Evolutionary conservation across 2,329 filamentous ascomycete genomes (phyloP).

Genomic region (Alternaria arborescens): DNA sequence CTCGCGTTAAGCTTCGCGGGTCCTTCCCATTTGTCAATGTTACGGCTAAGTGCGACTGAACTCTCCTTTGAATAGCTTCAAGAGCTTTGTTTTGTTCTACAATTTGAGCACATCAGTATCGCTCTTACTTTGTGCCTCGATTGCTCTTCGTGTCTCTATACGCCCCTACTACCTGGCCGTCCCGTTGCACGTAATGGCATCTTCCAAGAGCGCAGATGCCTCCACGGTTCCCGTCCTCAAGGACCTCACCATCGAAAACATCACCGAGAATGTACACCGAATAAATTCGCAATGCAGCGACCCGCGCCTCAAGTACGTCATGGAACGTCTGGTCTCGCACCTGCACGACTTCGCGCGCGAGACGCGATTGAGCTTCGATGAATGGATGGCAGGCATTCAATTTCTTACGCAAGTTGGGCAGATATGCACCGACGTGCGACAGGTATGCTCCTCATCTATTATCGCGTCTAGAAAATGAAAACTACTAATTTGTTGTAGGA

Average conservation of each 20-base stretch:
- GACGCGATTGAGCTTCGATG: slow-evolving; percentile 75
- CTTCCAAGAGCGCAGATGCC: slow-evolving; percentile 3
- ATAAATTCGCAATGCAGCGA: slow-evolving; percentile 77
- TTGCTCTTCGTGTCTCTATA: neutral
- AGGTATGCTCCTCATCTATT: slow-evolving; percentile 57
- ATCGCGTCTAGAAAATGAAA: neutral
- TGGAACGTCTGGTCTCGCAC: slow-evolving; percentile 77
- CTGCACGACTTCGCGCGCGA: slow-evolving; percentile 84
- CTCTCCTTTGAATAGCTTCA: neutral
- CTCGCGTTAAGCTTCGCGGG: slow-evolving; percentile 11
- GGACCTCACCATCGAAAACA: slow-evolving; percentile 80
- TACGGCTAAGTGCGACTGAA: slow-evolving; percentile 2
- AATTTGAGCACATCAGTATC: neutral
- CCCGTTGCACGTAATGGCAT: slow-evolving; percentile 7
- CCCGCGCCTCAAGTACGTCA: slow-evolving; percentile 73
- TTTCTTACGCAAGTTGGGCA: slow-evolving; percentile 78
- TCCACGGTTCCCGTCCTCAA: slow-evolving; percentile 51
- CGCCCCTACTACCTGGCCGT: neutral
- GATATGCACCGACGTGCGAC: slow-evolving; percentile 76
- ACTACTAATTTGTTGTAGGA: slow-evolving; percentile 58
- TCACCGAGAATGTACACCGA: slow-evolving; percentile 76
- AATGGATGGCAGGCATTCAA: slow-evolving; percentile 78
- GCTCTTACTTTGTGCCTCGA: neutral
- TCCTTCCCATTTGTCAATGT: slow-evolving; percentile 7
- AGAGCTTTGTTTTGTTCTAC: neutral